Percentiles rank a stretch among this genome's conserved stretches.
These are phyloP conservation scores for Hygrophila difformis DNA, from an alignment of 257 asterid genomes.

Conservation along the genomic window DNA sequence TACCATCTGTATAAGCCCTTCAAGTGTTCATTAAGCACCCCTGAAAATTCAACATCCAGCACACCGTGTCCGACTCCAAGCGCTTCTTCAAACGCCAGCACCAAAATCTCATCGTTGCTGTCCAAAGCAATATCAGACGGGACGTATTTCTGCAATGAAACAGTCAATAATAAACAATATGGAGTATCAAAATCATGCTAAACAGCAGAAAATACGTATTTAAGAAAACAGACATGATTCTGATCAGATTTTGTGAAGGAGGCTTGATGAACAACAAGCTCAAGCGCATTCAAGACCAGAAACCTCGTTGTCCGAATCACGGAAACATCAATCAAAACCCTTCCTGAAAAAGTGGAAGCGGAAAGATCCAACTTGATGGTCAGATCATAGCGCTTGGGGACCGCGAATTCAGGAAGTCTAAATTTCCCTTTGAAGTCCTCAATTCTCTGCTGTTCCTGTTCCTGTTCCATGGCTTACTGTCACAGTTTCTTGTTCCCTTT, in stretches of 20 bases:
- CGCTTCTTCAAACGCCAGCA: slow-evolving; percentile 58
- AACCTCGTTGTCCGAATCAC: slow-evolving; percentile 59
- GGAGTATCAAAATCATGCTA: too few species aligned
- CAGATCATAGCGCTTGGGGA: slow-evolving; percentile 78
- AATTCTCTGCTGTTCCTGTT: too few species aligned
- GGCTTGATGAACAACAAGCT: slow-evolving; percentile 46
- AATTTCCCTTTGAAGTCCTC: too few species aligned
- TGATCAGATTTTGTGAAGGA: too few species aligned
- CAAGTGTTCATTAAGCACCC: slow-evolving; percentile 85
- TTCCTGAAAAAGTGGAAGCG: slow-evolving; percentile 73
- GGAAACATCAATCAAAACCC: slow-evolving; percentile 51
- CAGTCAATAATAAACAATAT: too few species aligned
- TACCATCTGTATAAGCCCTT: slow-evolving; percentile 96
- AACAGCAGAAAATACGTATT: too few species aligned
- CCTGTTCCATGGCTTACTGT: too few species aligned
- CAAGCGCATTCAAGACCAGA: slow-evolving; percentile 83
- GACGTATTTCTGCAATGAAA: too few species aligned
- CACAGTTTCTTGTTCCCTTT: too few species aligned
- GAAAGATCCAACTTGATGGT: slow-evolving; percentile 63
- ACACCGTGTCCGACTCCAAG: slow-evolving; percentile 57
- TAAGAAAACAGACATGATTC: too few species aligned
- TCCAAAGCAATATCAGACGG: too few species aligned
- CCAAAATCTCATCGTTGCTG: slow-evolving; percentile 68
- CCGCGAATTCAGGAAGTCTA: slow-evolving; percentile 83
- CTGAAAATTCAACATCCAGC: slow-evolving; percentile 58